Conservation (phyloP, 1,284 basidiomycete genomes). For the Mycena citricolor region DNA sequence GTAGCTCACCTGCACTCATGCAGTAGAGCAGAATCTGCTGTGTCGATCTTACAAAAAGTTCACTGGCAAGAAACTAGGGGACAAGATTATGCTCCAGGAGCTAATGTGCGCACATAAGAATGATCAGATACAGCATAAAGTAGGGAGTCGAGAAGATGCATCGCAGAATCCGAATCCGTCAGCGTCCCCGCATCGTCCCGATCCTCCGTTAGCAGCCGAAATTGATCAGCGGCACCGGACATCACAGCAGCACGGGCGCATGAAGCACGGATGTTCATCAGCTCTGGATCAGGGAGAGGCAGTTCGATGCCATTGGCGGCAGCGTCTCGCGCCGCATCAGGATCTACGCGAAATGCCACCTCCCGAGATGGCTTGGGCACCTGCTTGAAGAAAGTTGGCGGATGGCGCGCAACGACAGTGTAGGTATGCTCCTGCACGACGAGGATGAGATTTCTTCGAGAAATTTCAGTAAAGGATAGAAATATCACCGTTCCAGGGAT, state of each 20-base stretch:
- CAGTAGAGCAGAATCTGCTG: too few species aligned
- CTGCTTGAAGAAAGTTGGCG: constrained; percentile 1
- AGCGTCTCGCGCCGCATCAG: background rate
- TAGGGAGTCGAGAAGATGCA: constrained; percentile 10
- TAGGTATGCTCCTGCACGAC: constrained; percentile 15
- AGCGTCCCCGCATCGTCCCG: constrained; percentile 2
- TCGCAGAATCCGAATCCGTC: constrained; percentile 1
- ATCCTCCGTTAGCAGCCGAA: constrained; percentile 6
- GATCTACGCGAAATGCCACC: constrained; percentile 10
- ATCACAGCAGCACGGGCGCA: constrained; percentile 15
- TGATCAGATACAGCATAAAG: too few species aligned
- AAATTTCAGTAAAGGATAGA: too few species aligned
- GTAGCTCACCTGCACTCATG: too few species aligned
- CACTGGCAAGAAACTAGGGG: too few species aligned
- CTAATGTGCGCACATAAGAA: background rate
- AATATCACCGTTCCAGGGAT: constrained; percentile 9
- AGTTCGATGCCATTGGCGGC: background rate
- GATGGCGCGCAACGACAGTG: constrained; percentile 3
- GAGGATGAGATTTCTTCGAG: too few species aligned
- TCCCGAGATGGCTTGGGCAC: background rate
- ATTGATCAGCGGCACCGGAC: constrained; percentile 15
- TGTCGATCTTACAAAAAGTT: too few species aligned
- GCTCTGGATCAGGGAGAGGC: constrained; percentile 6
- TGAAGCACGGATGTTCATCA: constrained; percentile 12
- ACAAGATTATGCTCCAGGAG: constrained; percentile 1